Base-by-base conservation (phyloP, 176 grass and related monocot species). In the Rhynchospora pubera region DNA sequence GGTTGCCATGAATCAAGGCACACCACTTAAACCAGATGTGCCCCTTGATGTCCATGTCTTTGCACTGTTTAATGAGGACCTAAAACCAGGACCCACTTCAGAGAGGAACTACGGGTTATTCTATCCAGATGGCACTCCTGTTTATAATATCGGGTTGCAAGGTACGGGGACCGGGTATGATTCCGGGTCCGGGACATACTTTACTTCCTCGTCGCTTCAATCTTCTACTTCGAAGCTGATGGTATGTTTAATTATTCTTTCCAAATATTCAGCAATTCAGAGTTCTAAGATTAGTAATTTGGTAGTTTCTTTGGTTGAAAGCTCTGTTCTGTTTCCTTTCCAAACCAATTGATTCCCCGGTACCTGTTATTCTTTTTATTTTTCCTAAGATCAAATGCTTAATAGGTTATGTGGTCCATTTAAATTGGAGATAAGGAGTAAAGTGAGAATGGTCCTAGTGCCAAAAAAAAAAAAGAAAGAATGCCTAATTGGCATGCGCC, bases 41-140 rank as follows among this genome's bases (percentile, higher is more conserved):
- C 93, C 93, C 15, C 46, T 97, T 58, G 91, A 97, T 79, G 93
- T 97, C 15, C 92, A 83, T 86, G 93, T 97, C 0, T 97, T 97
- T 82, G 93, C 93, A 63, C 65, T 97, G 19, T 97, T 97, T 86
- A 97, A 97, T 75, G 93, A 97, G 89, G 6, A 97, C 86, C 62
- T 80, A 83, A 97, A 97, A 79, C 87, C 89, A 0, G 91, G 91
- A 0, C 85, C 93, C 6, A 83, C 93, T 10, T 97, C 93, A 22
- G 93, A 97, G 10, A 74, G 93, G 12, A 97, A 97, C 79, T 97
- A 97, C 43, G 93, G 93, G 3, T 83, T 97, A 3, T 93, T 84
- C 73, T 97, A 97, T 66, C 93, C 93, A 0, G 72, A 81, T 84
- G 87, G 85, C 13, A 89, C 85, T 60, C 87, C 79, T 21, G 93